phyloP scores from a whole-genome alignment of 345 rosid species.

The Murraya koenigii region DNA sequence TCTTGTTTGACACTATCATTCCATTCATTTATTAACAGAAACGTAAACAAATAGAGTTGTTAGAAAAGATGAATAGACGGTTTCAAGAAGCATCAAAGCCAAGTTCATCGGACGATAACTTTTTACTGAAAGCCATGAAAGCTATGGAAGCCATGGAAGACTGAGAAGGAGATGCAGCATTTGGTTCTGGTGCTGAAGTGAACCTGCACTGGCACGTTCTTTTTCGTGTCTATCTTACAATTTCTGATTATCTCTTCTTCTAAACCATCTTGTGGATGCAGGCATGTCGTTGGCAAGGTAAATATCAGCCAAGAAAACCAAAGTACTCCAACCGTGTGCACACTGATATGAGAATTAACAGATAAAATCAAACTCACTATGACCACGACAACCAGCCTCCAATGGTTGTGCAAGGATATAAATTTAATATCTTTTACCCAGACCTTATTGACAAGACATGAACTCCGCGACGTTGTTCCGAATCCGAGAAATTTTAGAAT shows the following conservation, averaged over 20 bases:
- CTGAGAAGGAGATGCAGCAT: slow-evolving; percentile 92
- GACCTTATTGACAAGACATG: slow-evolving; percentile 81
- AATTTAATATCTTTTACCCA: slow-evolving; percentile 90
- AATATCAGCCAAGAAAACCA: slow-evolving; percentile 89
- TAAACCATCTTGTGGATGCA: slow-evolving; percentile 15
- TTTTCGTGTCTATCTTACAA: not conserved
- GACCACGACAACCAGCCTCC: slow-evolving; percentile 98
- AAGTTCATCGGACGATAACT: slow-evolving; percentile 61
- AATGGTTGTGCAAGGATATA: slow-evolving; percentile 90
- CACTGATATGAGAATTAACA: slow-evolving; percentile 95
- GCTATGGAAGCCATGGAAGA: slow-evolving; percentile 91
- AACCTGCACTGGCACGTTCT: slow-evolving; percentile 78
- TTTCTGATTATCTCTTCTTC: not conserved
- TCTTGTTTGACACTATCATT: slow-evolving; percentile 3
- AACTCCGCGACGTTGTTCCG: slow-evolving; percentile 70
- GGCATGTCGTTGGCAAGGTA: slow-evolving; percentile 99
- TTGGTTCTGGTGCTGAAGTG: slow-evolving; percentile 87
- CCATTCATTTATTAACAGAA: slow-evolving; percentile 44
- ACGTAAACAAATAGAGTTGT: slow-evolving; percentile 51
- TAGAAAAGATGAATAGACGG: slow-evolving; percentile 70
- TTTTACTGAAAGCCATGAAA: slow-evolving; percentile 83
- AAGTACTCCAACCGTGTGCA: slow-evolving; percentile 91
- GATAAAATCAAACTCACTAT: slow-evolving; percentile 83
- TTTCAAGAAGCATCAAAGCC: slow-evolving; percentile 72
- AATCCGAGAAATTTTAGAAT: slow-evolving; percentile 75